phyloP scores from a whole-genome alignment of 2,329 filamentous ascomycete genomes.

The Fusarium graminum region DNA sequence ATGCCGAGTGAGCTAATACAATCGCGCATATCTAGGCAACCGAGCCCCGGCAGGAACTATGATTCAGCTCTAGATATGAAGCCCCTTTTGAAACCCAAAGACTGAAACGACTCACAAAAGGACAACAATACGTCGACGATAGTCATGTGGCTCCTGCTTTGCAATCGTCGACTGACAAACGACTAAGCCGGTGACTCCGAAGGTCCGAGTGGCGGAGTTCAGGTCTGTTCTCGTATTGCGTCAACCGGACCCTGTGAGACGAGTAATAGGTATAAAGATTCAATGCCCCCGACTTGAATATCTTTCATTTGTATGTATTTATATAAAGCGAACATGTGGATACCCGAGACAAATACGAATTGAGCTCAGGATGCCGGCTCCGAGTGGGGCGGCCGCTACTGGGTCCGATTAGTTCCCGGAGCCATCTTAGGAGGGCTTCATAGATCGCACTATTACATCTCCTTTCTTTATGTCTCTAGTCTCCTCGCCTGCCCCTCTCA shows the following conservation, averaged over 20 bases:
- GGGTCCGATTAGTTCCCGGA: background rate
- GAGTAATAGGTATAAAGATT: constrained; percentile 6
- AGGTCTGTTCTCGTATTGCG: constrained; percentile 2
- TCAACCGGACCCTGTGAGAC: background rate
- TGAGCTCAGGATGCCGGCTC: background rate
- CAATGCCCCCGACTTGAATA: background rate
- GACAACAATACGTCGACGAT: background rate
- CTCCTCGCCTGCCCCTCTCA: background rate
- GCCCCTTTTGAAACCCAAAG: background rate
- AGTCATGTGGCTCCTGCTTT: background rate
- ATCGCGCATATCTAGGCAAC: constrained; percentile 11
- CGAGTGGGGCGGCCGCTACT: constrained; percentile 1
- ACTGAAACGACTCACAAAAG: background rate
- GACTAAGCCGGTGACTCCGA: constrained; percentile 18
- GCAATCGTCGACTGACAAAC: background rate
- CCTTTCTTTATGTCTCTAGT: constrained; percentile 6
- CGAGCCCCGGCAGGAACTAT: background rate
- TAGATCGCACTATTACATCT: constrained; percentile 2
- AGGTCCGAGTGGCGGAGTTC: background rate
- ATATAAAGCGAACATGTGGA: background rate
- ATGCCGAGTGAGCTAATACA: constrained; percentile 25
- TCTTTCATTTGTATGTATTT: background rate
- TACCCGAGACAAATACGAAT: background rate
- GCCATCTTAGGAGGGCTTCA: constrained; percentile 10
- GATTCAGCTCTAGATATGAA: background rate